Conservation (phyloP, 306 rosid genomes). For the Gastrolobium villosum region DNA sequence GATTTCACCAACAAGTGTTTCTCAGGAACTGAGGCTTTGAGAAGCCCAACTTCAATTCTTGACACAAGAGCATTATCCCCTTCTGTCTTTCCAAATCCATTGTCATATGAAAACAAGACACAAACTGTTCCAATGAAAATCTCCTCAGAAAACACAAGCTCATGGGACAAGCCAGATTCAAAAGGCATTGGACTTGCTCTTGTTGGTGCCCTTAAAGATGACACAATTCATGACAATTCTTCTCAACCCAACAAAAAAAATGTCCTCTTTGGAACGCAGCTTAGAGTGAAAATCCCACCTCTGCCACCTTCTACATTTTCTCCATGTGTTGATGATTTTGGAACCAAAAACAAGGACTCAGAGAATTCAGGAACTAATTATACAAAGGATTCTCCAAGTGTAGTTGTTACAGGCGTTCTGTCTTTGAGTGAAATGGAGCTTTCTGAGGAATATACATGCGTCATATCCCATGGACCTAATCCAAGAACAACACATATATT, state of each 20-base stretch:
- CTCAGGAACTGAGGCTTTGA: conserved; percentile 60
- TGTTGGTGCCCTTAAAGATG: conserved; percentile 57
- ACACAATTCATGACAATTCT: conserved; percentile 37
- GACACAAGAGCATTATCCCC: conserved; percentile 64
- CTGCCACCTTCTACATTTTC: conserved; percentile 39
- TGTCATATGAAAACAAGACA: conserved; percentile 44
- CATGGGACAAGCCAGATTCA: conserved; percentile 54
- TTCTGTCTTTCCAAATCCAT: conserved; percentile 50
- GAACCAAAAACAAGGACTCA: conserved; percentile 44
- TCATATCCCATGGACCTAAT: conserved; percentile 77
- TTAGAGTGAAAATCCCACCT: conserved; percentile 74
- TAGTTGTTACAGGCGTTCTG: conserved; percentile 18
- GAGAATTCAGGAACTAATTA: conserved; percentile 44
- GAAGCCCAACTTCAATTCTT: conserved; percentile 84
- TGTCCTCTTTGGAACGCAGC: conserved; percentile 67
- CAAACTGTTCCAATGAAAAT: conserved; percentile 44
- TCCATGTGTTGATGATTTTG: conserved; percentile 46
- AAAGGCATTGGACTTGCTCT: conserved; percentile 79
- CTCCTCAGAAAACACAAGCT: conserved; percentile 57
- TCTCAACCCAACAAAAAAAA: conserved; percentile 51
- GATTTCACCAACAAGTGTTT: conserved; percentile 64
- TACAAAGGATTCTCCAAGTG: conserved; percentile 41
- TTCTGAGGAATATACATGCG: conserved; percentile 91
- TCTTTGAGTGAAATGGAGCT: conserved; percentile 81
- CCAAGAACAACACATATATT: conserved; percentile 90